These are phyloP conservation scores for Cicer judaicum DNA, from an alignment of 306 rosid genomes.

Conservation along the genomic window DNA sequence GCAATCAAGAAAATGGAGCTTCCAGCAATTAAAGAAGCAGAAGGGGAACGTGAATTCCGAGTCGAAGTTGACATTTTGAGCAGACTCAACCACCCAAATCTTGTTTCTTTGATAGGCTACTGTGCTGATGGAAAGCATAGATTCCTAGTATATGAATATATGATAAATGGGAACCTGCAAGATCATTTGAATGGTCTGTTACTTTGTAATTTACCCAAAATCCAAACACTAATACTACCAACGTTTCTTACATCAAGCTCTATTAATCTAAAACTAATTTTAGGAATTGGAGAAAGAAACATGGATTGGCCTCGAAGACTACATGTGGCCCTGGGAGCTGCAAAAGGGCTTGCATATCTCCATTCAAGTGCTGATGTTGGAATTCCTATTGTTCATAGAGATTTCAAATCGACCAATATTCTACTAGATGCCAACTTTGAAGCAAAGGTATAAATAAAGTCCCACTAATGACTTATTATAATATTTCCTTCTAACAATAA, in stretches of 20 bases:
- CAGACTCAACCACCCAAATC: conserved; percentile 92
- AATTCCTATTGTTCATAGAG: conserved; percentile 90
- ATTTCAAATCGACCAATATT: conserved; percentile 87
- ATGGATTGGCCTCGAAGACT: conserved; percentile 86
- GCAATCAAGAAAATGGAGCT: conserved; percentile 96
- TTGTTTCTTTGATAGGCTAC: conserved; percentile 88
- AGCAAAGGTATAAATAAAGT: conserved; percentile 65
- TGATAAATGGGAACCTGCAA: conserved; percentile 93
- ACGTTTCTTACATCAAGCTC: conserved; percentile 8
- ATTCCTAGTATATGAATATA: conserved; percentile 84
- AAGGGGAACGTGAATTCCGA: conserved; percentile 90
- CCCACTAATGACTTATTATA: neutral
- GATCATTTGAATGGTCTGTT: conserved; percentile 83
- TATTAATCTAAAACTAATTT: conserved; percentile 34
- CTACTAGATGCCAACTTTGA: conserved; percentile 78
- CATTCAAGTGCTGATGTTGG: conserved; percentile 80
- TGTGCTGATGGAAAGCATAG: conserved; percentile 97
- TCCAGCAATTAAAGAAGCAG: conserved; percentile 77
- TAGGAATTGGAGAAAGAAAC: conserved; percentile 71
- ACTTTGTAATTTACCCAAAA: conserved; percentile 43
- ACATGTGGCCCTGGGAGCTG: conserved; percentile 89
- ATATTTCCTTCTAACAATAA: conserved; percentile 20
- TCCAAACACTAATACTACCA: conserved; percentile 17
- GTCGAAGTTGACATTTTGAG: conserved; percentile 95
- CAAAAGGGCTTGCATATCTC: conserved; percentile 88